Evolutionary conservation across 495 filamentous ascomycete species (phyloP).

Genomic region (Hypomontagnella submonticulosa): DNA sequence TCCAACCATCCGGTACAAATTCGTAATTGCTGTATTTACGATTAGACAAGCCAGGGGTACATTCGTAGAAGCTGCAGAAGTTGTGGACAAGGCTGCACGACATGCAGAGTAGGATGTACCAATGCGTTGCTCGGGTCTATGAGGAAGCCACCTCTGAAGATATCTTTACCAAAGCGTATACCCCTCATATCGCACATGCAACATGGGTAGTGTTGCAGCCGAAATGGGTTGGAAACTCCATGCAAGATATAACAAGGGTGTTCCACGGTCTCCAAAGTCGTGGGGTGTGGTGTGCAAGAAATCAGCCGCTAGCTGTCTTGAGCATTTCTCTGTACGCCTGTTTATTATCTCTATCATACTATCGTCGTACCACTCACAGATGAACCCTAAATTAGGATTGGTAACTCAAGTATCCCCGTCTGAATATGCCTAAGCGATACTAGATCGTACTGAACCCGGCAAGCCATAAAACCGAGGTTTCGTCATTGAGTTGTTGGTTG

Average conservation of each 20-base stretch:
- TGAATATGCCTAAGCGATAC: constrained; percentile 1
- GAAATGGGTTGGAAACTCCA: constrained; percentile 27
- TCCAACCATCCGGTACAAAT: too few species aligned
- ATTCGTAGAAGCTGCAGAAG: neutral
- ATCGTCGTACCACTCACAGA: constrained; percentile 14
- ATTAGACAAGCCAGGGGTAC: neutral
- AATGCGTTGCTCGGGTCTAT: constrained; percentile 2
- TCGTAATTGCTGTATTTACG: neutral
- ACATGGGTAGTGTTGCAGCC: constrained; percentile 16
- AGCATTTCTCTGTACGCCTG: neutral
- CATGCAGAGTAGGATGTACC: constrained; percentile 1
- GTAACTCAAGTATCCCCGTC: constrained; percentile 1
- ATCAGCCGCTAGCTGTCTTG: constrained; percentile 20
- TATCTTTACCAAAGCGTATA: constrained; percentile 15
- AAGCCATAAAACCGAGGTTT: neutral
- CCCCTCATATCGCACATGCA: constrained; percentile 8
- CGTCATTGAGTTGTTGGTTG: neutral
- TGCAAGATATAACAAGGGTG: constrained; percentile 28
- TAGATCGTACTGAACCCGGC: neutral
- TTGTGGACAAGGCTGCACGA: neutral
- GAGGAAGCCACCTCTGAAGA: neutral
- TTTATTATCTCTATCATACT: constrained; percentile 6
- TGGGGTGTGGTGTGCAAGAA: constrained; percentile 14
- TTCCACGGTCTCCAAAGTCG: constrained; percentile 15
- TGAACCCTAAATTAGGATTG: constrained; percentile 17